These are phyloP conservation scores for Raffaelea deltoideospora DNA, from an alignment of 2,329 filamentous ascomycete species.

Conservation along the genomic window DNA sequence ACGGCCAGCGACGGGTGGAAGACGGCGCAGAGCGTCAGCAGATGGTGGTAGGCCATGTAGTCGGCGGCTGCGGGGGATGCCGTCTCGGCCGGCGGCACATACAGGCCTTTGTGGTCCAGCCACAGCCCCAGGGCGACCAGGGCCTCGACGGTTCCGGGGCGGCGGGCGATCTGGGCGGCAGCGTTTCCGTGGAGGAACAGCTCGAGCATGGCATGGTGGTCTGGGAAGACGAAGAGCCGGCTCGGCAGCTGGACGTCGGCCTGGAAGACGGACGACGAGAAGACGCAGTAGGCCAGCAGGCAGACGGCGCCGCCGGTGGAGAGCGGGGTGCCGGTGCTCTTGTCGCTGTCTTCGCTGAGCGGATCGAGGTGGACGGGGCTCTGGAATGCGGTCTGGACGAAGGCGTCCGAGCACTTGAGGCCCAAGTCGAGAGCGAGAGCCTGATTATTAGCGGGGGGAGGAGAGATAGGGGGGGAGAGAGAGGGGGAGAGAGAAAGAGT, in stretches of 20 bases:
- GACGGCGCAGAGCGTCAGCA: conserved; percentile 39
- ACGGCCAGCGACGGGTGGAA: conserved; percentile 40
- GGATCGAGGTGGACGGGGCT: conserved; percentile 27
- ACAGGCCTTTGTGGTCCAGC: conserved; percentile 30
- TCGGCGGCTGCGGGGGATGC: conserved; percentile 14
- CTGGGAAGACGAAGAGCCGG: conserved; percentile 40
- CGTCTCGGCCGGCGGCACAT: conserved; percentile 9
- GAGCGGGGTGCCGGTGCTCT: conserved; percentile 30
- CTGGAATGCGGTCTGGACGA: conserved; percentile 30
- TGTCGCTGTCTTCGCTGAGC: conserved; percentile 16
- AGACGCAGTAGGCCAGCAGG: conserved; percentile 46
- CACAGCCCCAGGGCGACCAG: conserved; percentile 45
- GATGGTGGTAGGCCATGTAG: conserved; percentile 47
- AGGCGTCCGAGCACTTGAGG: conserved; percentile 28
- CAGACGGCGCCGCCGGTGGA: conserved; percentile 44
- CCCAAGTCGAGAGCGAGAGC: conserved; percentile 50
- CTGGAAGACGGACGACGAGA: conserved; percentile 45
- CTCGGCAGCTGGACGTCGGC: conserved; percentile 36
- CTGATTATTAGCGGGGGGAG: no score
- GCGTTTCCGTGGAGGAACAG: conserved; percentile 37
- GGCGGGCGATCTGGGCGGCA: conserved; percentile 29
- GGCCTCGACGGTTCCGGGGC: conserved; percentile 42
- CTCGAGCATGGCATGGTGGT: conserved; percentile 38
- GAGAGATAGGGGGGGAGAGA: no score
- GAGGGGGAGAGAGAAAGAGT: no score